Conservation (phyloP, 495 filamentous ascomycete genomes). For the Astrocystis sublimbata region DNA sequence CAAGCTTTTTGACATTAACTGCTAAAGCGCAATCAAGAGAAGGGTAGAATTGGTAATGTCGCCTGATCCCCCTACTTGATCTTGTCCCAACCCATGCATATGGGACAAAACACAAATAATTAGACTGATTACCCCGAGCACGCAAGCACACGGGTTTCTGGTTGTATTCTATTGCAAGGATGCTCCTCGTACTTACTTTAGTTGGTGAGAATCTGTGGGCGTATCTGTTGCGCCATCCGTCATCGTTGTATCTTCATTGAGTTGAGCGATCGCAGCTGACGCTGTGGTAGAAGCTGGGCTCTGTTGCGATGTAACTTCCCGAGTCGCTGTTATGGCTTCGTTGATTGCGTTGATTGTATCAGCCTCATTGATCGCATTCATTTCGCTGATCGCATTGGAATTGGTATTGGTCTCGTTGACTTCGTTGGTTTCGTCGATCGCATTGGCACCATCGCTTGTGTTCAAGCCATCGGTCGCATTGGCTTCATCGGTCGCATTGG, state of each 20-base stretch:
- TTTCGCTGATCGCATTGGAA: background rate
- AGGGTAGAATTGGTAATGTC: background rate
- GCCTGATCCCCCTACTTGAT: background rate
- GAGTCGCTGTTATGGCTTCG: slow-evolving; percentile 32
- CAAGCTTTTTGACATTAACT: background rate
- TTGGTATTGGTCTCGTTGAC: no score
- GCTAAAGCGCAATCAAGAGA: background rate
- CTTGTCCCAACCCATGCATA: background rate
- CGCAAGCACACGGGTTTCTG: background rate
- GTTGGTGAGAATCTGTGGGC: slow-evolving; percentile 61
- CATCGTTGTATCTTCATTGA: slow-evolving; percentile 63
- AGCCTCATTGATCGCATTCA: background rate
- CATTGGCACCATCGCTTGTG: background rate
- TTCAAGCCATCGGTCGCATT: background rate
- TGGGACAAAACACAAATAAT: no score
- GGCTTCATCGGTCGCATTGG: background rate
- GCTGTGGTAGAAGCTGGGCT: slow-evolving; percentile 47
- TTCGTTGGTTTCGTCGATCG: background rate
- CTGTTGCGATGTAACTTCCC: slow-evolving; percentile 52
- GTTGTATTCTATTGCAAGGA: background rate
- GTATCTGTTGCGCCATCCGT: slow-evolving; percentile 61
- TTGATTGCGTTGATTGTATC: no score
- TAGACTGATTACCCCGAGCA: no score
- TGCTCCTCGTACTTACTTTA: slow-evolving; percentile 56
- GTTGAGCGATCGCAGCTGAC: slow-evolving; percentile 47